Conservation (phyloP, 176 grass and related monocot genomes). For the Aegilops longissima region DNA sequence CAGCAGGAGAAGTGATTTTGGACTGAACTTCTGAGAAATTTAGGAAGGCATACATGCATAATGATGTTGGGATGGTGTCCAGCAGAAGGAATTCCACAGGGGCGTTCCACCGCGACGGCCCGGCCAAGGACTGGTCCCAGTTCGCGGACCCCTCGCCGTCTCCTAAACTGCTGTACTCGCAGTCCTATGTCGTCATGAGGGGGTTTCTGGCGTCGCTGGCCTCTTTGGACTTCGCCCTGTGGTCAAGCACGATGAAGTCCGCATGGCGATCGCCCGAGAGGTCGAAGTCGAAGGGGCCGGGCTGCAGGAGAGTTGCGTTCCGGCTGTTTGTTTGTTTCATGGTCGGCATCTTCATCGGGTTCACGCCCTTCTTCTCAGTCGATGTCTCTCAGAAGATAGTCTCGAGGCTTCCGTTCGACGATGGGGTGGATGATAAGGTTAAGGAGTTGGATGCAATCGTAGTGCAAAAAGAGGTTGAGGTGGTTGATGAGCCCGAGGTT, state of each 20-base stretch:
- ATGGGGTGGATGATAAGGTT: constrained; percentile 42
- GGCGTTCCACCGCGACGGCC: constrained; percentile 56
- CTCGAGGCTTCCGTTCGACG: constrained; percentile 46
- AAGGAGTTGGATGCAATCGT: constrained; percentile 47
- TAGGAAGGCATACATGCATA: constrained; percentile 36
- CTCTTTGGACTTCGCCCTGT: constrained; percentile 48
- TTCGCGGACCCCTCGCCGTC: constrained; percentile 60
- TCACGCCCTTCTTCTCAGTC: constrained; percentile 66
- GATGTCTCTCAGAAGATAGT: constrained; percentile 68
- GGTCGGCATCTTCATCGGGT: constrained; percentile 72
- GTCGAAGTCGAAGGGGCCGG: constrained; percentile 57
- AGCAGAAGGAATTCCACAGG: constrained; percentile 53
- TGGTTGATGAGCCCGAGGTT: constrained; percentile 34
- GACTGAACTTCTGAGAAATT: constrained; percentile 31
- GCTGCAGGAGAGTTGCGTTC: constrained; percentile 54
- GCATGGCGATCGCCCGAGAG: constrained; percentile 52
- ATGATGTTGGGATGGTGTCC: constrained; percentile 61
- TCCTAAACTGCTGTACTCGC: constrained; percentile 73
- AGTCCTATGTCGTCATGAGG: constrained; percentile 63
- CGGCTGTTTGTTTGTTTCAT: constrained; percentile 70
- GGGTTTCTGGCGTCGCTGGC: constrained; percentile 51
- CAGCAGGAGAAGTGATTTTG: not conserved
- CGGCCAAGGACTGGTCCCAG: constrained; percentile 54
- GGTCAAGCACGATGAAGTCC: constrained; percentile 48
- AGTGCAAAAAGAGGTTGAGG: constrained; percentile 53